Evolutionary conservation across 2,329 filamentous ascomycete species (phyloP), one percentile per base, ranked within the genome.

Genomic region (Pseudocercospora fijiensis): DNA sequence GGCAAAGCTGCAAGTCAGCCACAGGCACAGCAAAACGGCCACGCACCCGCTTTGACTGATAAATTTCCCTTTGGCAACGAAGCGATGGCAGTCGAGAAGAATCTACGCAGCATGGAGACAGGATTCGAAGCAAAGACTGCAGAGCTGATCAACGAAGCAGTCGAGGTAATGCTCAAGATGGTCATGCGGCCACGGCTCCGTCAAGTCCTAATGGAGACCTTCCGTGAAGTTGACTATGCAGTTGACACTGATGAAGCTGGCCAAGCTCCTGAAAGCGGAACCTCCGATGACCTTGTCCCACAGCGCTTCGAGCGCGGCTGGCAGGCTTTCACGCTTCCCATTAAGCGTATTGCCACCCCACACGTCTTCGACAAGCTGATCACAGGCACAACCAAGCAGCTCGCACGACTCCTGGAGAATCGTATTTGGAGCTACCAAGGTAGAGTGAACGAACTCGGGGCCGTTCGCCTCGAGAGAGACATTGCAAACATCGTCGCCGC

Each of bases 211-310:
- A 85, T 87, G 18, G 94, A 99, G 63, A 88, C 92, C 0, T 98
- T 98, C 83, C 89, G 93, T 49, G 94, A 98, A 72, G 86, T 91
- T 22, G 92, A 97, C 77, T 99, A 99, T 78, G 84, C 86, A 18
- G 81, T 91, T 3, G 83, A 83, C 0, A 84, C 88, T 65, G 84
- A 87, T 47, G 68, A 67, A 20, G 43, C 47, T 6, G 83, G 85
- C 88, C 81, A 85, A 63, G 65, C 68, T 11, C 68, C 65, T 30
- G 79, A 83, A 26, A 83, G 78, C 24, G 75, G 80, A 9, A 78
- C 80, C 3, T 72, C 74, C 16, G 79, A 78, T 8, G 89, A 92
- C 65, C 80, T 89, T 47, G 92, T 96, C 16, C 85, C 88, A 4
- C 84, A 87, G 8, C 88, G 91, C 57, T 99, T 99, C 76, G 90